Evolutionary conservation across 257 asterid genomes (phyloP), one percentile per base, ranked within the genome.

Genomic region (Nicotiana tabacum): DNA sequence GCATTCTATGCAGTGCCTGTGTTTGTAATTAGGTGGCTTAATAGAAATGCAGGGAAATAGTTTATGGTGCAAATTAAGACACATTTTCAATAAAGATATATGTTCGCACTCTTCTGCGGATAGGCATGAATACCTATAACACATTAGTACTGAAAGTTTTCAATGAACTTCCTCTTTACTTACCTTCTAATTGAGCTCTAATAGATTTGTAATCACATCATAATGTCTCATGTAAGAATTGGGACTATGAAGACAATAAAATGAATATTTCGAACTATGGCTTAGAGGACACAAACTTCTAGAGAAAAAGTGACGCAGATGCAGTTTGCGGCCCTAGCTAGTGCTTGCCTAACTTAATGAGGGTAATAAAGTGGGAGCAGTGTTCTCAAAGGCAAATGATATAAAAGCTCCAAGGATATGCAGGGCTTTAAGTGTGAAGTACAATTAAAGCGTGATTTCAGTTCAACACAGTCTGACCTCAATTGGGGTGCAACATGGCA

Each of bases 301-400:
- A 74, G 16, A 48, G 80, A 48, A 74, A 35, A 74, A 74, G 62
- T 74, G 64, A 48, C 48, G 79, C 62, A 74, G 61, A 74, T 72
- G 64, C 27, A 51, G 80, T 48, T 74, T 27, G 62, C 4, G 27
- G 24, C 27, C 29, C 62, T 57, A 74, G 62, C 43, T 7, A 74
- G 27, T 74, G 62, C 51, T 48, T 74, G 15, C 80, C 62, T 33
- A 3, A 74, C 62, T 46, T 74, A 46, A 74, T 32, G 27, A 48
- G 62, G 21, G 24, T 39, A 66, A 66, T 66, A 66, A 66, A 7
- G 29, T 67, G 53, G 77, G 77, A 67, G 53, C 77, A 33, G 29
- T 27, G 61, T 53, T 51, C 46, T 74, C 27, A 27, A 74, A 74
- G 27, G 4, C 9, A 48, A 7, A 51, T 24, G 64, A 51, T 74